phyloP scores from a whole-genome alignment of 1,284 basidiomycete genomes.

The Sanghuangporus baumii region DNA sequence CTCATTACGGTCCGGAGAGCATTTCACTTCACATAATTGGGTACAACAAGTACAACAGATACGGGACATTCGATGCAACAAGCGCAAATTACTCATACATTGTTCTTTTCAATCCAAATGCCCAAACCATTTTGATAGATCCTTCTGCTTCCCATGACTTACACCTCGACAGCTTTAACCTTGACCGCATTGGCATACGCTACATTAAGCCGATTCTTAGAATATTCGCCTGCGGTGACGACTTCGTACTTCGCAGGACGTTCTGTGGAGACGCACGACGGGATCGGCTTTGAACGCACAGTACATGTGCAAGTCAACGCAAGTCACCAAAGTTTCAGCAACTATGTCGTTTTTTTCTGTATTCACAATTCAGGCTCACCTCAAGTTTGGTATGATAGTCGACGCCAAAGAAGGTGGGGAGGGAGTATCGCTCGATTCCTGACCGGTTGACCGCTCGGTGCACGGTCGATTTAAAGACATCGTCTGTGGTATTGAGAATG shows the following conservation, averaged over 20 bases:
- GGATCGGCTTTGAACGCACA: conserved; percentile 45
- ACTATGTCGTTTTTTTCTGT: too few species aligned
- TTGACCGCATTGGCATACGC: conserved; percentile 38
- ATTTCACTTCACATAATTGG: too few species aligned
- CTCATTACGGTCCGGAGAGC: too few species aligned
- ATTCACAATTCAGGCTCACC: conserved; percentile 32
- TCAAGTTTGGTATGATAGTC: conserved; percentile 73
- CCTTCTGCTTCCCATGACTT: not conserved
- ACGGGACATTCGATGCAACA: not conserved
- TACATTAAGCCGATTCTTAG: conserved; percentile 53
- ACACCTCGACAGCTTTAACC: not conserved
- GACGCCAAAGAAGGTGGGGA: conserved; percentile 77
- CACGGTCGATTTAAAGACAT: conserved; percentile 80
- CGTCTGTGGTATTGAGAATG: conserved; percentile 44
- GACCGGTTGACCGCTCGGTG: conserved; percentile 79
- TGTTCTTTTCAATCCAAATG: not conserved
- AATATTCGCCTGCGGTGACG: conserved; percentile 62
- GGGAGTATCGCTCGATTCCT: conserved; percentile 69
- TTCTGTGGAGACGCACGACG: conserved; percentile 58
- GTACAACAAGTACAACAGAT: too few species aligned
- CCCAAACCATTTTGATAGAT: not conserved
- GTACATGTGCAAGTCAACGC: not conserved
- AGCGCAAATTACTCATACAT: too few species aligned
- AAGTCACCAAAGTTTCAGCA: too few species aligned
- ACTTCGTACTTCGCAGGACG: conserved; percentile 60